phyloP scores from a whole-genome alignment of 148 eudicot genomes.

The Amaranthus palmeri region DNA sequence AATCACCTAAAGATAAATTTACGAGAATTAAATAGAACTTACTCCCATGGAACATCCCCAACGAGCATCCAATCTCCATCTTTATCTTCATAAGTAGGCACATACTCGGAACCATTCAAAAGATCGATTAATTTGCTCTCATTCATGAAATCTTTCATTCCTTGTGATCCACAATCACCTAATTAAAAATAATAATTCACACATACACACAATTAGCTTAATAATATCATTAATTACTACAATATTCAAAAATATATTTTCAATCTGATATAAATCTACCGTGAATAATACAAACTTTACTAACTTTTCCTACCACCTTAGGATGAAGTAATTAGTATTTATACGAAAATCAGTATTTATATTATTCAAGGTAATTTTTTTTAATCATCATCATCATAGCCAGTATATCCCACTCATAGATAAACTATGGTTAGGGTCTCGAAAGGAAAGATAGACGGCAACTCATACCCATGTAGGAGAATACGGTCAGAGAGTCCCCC shows the following conservation, averaged over 20 bases:
- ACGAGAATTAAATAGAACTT: conserved; percentile 19
- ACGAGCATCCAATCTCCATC: conserved; percentile 71
- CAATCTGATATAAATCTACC: too few species aligned
- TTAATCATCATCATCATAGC: too few species aligned
- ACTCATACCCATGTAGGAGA: too few species aligned
- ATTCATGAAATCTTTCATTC: conserved; percentile 37
- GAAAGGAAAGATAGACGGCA: too few species aligned
- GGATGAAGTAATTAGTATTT: too few species aligned
- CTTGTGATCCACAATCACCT: conserved; percentile 43
- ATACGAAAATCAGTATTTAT: too few species aligned
- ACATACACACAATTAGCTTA: background rate
- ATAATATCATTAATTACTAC: background rate
- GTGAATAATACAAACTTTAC: too few species aligned
- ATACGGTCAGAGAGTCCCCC: too few species aligned
- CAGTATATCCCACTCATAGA: too few species aligned
- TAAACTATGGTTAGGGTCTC: too few species aligned
- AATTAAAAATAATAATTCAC: background rate
- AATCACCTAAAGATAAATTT: background rate
- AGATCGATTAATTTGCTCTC: conserved; percentile 47
- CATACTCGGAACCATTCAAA: conserved; percentile 49
- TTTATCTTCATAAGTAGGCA: conserved; percentile 52
- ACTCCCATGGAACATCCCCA: conserved; percentile 65
- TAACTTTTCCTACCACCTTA: too few species aligned
- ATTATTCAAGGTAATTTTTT: too few species aligned
- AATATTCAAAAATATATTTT: background rate